Percentiles rank a stretch among this genome's conserved stretches.
These are phyloP conservation scores for Aspergillus avenaceus DNA, from an alignment of 495 filamentous ascomycete genomes.

Conservation along the genomic window DNA sequence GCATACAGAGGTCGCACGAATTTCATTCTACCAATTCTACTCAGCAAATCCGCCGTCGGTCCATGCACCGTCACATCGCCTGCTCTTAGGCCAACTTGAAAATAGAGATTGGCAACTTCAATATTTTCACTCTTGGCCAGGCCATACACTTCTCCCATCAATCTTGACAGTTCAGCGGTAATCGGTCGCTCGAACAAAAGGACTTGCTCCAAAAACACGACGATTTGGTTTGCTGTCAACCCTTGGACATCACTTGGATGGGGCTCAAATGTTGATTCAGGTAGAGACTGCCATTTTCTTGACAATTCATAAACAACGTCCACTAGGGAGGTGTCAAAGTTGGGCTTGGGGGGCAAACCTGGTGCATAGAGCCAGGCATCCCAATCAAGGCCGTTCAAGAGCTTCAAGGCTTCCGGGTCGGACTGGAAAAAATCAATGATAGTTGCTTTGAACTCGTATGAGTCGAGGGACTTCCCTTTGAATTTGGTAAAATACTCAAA, in stretches of 20 bases:
- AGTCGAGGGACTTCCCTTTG: conserved; percentile 77
- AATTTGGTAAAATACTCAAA: conserved; percentile 76
- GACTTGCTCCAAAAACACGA: conserved; percentile 82
- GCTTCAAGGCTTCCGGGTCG: conserved; percentile 62
- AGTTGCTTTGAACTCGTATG: conserved; percentile 86
- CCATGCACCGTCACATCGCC: conserved; percentile 61
- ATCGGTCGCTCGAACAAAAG: conserved; percentile 61
- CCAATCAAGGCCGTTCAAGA: conserved; percentile 75
- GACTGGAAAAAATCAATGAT: conserved; percentile 76
- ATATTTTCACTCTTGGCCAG: conserved; percentile 69
- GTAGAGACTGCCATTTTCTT: conserved; percentile 65
- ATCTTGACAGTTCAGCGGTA: conserved; percentile 53
- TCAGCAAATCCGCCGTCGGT: conserved; percentile 68
- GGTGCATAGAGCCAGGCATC: conserved; percentile 80
- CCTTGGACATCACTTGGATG: conserved; percentile 59
- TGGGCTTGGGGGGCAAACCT: conserved; percentile 82
- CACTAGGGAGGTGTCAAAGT: conserved; percentile 83
- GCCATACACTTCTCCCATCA: conserved; percentile 69
- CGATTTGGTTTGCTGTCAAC: conserved; percentile 78
- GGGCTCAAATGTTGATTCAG: conserved; percentile 57
- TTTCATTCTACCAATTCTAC: conserved; percentile 90
- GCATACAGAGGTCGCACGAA: conserved; percentile 77
- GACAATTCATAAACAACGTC: conserved; percentile 81
- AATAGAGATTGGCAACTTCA: conserved; percentile 77
- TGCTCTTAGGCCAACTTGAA: conserved; percentile 70